Evolutionary conservation across 306 rosid genomes (phyloP).

Genomic region (Glycine soja): DNA sequence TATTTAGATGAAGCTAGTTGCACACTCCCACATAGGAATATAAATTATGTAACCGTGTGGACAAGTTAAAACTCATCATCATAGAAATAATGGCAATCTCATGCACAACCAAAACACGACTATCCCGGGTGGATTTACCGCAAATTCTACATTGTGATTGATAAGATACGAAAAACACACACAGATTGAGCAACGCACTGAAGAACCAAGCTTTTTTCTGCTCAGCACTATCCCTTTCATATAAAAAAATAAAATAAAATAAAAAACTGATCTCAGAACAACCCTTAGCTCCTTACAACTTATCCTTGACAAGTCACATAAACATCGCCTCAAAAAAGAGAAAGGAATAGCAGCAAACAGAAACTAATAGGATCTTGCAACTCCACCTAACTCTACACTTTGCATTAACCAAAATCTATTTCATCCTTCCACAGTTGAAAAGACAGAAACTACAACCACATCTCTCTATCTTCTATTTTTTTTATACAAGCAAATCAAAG

Average conservation of each 20-base stretch:
- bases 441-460: conserved; percentile 37
- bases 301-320: conserved; percentile 21
- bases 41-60: not conserved
- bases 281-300: not conserved
- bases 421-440: not conserved
- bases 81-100: conserved; percentile 9
- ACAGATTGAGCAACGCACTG: not conserved
- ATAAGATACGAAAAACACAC: not conserved
- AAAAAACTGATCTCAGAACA: conserved; percentile 33
- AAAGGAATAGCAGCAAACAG: conserved; percentile 26
- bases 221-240: conserved; percentile 11
- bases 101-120: conserved; percentile 11
- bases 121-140: not conserved
- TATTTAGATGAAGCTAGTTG: conserved; percentile 17
- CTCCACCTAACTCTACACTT: not conserved
- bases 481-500: conserved; percentile 20
- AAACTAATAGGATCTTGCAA: conserved; percentile 34
- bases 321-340: conserved; percentile 4
- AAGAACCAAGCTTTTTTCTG: conserved; percentile 21
- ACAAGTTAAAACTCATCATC: conserved; percentile 10
- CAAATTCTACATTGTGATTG: not conserved
- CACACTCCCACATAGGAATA: not conserved
- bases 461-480: not conserved
- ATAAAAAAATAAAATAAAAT: conserved; percentile 24
- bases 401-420: conserved; percentile 16